Percentiles rank a stretch among this genome's conserved stretches.
These are phyloP conservation scores for Acanthamoeba lenticulata DNA, from an alignment of 208 protist genomes.

Conservation along the genomic window DNA sequence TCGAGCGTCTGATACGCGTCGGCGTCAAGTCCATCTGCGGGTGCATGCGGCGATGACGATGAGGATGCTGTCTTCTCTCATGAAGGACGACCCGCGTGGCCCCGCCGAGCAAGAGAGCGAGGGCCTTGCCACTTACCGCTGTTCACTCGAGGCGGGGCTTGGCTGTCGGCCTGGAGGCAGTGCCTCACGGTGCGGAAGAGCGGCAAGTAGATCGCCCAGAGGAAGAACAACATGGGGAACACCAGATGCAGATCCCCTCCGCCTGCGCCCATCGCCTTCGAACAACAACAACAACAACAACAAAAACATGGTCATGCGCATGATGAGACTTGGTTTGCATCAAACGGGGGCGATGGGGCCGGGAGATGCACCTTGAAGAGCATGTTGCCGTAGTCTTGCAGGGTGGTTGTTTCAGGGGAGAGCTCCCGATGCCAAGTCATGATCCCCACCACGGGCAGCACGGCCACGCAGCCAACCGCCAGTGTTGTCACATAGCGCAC, in stretches of 20 bases:
- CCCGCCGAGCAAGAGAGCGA: no score
- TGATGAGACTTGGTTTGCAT: background rate
- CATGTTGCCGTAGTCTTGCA: background rate
- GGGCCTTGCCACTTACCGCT: no score
- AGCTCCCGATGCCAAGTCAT: background rate
- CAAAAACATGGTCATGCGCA: background rate
- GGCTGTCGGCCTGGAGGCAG: background rate
- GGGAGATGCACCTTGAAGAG: background rate
- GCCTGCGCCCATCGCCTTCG: background rate
- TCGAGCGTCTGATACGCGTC: conserved; percentile 22
- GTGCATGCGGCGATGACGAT: background rate
- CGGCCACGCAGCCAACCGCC: background rate
- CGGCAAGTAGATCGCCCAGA: background rate
- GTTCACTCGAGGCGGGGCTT: background rate
- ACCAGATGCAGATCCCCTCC: background rate
- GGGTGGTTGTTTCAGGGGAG: background rate
- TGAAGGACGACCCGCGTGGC: no score
- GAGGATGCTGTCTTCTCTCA: background rate
- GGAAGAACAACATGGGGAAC: conserved; percentile 20
- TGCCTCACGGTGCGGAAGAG: background rate
- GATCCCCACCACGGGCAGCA: background rate
- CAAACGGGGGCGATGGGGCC: background rate
- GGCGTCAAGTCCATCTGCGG: background rate
- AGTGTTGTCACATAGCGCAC: background rate
- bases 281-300: no score